Conservation (phyloP, 2,329 filamentous ascomycete species). For the Pestalotiopsis sp. region DNA sequence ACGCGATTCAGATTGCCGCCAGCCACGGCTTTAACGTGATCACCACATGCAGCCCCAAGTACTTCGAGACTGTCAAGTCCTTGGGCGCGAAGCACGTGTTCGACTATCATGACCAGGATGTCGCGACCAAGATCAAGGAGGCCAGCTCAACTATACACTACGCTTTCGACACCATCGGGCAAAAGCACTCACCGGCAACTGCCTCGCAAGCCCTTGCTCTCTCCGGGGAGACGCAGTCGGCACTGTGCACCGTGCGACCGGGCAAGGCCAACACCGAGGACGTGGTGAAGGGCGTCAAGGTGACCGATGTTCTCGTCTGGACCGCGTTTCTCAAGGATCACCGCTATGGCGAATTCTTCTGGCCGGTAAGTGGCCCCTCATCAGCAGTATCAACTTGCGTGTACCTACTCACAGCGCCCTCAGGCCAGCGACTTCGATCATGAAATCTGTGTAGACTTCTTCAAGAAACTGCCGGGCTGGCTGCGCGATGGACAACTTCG, state of each 20-base stretch:
- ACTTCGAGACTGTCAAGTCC: not conserved
- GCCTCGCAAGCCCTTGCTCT: not conserved
- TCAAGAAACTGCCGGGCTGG: not conserved
- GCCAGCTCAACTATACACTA: not conserved
- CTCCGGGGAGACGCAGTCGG: not conserved
- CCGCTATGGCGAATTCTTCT: not conserved
- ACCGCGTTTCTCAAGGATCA: slow-evolving; percentile 5
- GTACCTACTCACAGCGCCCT: no score
- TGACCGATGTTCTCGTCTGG: slow-evolving; percentile 2
- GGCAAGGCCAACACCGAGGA: slow-evolving; percentile 1
- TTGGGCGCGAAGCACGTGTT: slow-evolving; percentile 1
- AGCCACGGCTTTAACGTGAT: not conserved
- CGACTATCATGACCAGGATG: not conserved
- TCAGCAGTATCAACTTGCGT: no score
- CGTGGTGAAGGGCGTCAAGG: not conserved
- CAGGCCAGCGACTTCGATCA: not conserved
- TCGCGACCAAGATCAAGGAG: not conserved
- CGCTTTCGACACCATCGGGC: slow-evolving; percentile 3
- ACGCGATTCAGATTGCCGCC: not conserved
- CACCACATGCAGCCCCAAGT: not conserved
- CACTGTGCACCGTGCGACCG: not conserved
- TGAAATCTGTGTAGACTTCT: not conserved
- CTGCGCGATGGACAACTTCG: not conserved
- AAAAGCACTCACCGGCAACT: not conserved
- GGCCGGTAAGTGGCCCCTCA: not conserved